Percentiles rank a stretch among this genome's conserved stretches.
Evolutionary conservation across 192 early-diverging fungal species (phyloP).

Genomic region (Allomyces macrogynus): DNA sequence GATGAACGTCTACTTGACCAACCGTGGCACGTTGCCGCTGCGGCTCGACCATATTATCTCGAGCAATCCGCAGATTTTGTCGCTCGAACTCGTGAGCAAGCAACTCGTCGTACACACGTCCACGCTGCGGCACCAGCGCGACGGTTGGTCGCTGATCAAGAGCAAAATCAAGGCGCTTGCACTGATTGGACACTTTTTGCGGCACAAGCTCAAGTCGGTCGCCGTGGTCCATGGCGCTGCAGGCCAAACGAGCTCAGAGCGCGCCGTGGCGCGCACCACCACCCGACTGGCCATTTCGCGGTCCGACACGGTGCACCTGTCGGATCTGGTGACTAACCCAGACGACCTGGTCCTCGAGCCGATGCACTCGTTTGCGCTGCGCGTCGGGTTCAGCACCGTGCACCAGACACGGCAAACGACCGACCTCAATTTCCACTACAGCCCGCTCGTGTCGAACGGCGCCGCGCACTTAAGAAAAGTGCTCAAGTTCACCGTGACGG

Average conservation of each 20-base stretch:
- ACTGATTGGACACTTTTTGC: neutral
- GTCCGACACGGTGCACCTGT: neutral
- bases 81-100: conserved; percentile 21
- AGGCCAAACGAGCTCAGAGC: neutral
- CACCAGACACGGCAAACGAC: neutral
- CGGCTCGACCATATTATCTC: conserved; percentile 22
- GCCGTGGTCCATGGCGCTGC: neutral
- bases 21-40: conserved; percentile 33
- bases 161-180: neutral
- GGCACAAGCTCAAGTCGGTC: neutral
- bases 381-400: neutral
- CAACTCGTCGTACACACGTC: neutral
- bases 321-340: neutral
- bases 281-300: neutral
- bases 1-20: conserved; percentile 26
- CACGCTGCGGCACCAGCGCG: neutral
- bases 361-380: neutral
- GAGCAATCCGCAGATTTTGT: conserved; percentile 18
- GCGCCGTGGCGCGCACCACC: neutral
- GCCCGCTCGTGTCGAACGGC: neutral
- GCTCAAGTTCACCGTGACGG: conserved; percentile 2
- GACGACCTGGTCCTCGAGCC: neutral
- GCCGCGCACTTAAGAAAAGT: neutral
- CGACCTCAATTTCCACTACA: neutral
- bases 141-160: neutral